These are phyloP conservation scores for Eucalyptus pauciflora DNA, from an alignment of 345 rosid genomes.

Conservation along the genomic window DNA sequence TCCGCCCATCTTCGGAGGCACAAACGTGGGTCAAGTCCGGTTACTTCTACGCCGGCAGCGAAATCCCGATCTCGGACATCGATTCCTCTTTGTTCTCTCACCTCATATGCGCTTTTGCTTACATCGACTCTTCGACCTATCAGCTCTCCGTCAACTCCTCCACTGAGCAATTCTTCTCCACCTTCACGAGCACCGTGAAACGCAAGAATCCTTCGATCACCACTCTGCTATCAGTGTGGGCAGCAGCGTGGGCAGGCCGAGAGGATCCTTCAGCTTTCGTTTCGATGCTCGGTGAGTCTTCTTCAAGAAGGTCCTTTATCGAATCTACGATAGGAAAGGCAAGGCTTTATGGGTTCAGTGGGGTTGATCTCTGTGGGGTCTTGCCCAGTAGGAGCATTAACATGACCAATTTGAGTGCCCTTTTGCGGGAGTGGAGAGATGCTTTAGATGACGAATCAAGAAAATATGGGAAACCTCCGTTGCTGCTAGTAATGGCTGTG, in stretches of 20 bases:
- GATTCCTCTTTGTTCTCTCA: slow-evolving; percentile 15
- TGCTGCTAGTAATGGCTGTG: slow-evolving; percentile 4
- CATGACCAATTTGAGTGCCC: background rate
- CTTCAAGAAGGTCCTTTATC: slow-evolving; percentile 8
- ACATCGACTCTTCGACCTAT: slow-evolving; percentile 4
- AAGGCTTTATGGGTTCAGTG: slow-evolving; percentile 12
- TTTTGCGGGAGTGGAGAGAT: slow-evolving; percentile 10
- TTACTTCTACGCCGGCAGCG: slow-evolving; percentile 1
- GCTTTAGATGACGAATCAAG: slow-evolving; percentile 1
- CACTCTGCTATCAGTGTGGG: slow-evolving; percentile 7
- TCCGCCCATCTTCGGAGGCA: background rate
- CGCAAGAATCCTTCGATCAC: slow-evolving; percentile 9
- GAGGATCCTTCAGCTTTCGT: background rate
- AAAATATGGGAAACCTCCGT: background rate
- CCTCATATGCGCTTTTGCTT: slow-evolving; percentile 16
- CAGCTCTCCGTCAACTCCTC: slow-evolving; percentile 5
- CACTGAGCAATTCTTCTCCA: background rate
- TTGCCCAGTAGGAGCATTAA: background rate
- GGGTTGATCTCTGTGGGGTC: slow-evolving; percentile 11
- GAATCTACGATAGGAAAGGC: slow-evolving; percentile 12
- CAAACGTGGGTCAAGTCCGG: slow-evolving; percentile 15
- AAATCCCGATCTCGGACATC: background rate
- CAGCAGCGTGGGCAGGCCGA: slow-evolving; percentile 4
- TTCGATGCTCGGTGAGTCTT: background rate
- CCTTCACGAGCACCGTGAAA: slow-evolving; percentile 8